Base-by-base conservation (phyloP, 129 eudicot species). In the Smallanthus sonchifolius region DNA sequence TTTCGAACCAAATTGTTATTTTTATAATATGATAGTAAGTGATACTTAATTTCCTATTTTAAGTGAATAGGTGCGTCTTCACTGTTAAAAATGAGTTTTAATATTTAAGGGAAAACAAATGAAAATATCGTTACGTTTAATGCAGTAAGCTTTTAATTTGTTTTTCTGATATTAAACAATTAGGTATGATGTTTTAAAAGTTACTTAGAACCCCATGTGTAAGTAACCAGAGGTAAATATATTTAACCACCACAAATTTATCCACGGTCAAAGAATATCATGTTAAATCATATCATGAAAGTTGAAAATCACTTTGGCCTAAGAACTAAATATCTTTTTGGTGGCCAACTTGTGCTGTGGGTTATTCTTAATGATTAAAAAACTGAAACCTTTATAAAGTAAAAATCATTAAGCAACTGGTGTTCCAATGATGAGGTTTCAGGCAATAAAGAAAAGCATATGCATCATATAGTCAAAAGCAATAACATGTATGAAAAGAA, bases 401-500 rank as follows among this genome's bases (percentile, higher is more conserved):
- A 80, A 76, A 86, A 69, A 49, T 51, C 73, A 86, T 73, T 63
- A 86, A 79, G 77, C 64, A 81, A 76, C 83, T 80, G 67, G 51
- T 15, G 72, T 66, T 64, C 70, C 75, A 77, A 83, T 75, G 80
- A 80, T 79, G 87, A 84, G 73, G 92, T 84, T 88, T 79, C 73
- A 67, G 87, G 79, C 88, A 87, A 71, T 79, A 73, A 87, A 69
- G 82, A 55, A 78, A 61, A 61, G 73, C 67, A 83, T 72, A 55
- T 74, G 75, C 48, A 67, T 39, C 76, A 82, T 72, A 72, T 54
- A 65, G 56, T 65, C 75, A 74, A 80, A 80, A 80, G 77, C 70
- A 87, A 72, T 75, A 76, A 70, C 60, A 81, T 48, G 75, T 78
- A 82, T 85, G 51, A 80, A 89, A 91, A 87, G 87, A 89, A 88